A percentile compares a stretch with the other conserved stretches of the same genome.
These are phyloP conservation scores for Blepharisma undulans DNA, from an alignment of 169 alveolate species.

Conservation along the genomic window DNA sequence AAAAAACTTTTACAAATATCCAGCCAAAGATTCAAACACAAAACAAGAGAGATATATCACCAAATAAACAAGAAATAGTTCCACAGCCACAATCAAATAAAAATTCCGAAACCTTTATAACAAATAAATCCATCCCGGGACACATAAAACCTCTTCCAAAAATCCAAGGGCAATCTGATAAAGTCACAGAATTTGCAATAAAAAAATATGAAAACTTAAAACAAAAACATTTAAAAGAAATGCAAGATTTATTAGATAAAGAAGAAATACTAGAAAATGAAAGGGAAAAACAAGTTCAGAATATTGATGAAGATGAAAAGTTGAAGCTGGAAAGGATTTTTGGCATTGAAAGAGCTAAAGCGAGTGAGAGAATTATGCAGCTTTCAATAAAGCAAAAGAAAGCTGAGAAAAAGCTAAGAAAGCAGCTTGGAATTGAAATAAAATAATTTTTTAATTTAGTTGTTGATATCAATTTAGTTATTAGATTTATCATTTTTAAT, in stretches of 20 bases:
- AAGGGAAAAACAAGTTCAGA: slow-evolving; percentile 38
- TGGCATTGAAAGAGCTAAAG: slow-evolving; percentile 56
- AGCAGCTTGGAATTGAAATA: background rate
- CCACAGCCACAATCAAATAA: background rate
- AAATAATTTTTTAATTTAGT: background rate
- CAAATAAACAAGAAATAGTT: background rate
- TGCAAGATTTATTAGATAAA: slow-evolving; percentile 33
- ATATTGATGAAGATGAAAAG: slow-evolving; percentile 39
- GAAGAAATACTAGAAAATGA: slow-evolving; percentile 42
- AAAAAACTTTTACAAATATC: background rate
- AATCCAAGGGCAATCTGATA: background rate
- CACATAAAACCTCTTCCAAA: background rate
- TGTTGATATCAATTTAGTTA: background rate
- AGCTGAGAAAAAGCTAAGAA: background rate
- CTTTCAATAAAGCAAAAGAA: slow-evolving; percentile 10
- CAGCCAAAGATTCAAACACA: background rate
- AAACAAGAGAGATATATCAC: background rate
- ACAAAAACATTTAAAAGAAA: slow-evolving; percentile 32
- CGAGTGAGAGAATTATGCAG: slow-evolving; percentile 28
- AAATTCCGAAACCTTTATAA: background rate
- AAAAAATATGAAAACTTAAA: slow-evolving; percentile 40
- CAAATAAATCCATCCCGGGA: background rate
- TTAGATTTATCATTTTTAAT: background rate
- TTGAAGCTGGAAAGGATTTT: slow-evolving; percentile 41
- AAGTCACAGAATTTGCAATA: background rate